A percentile compares a stretch with the other conserved stretches of the same genome.
Conservation (phyloP, 2,329 filamentous ascomycete species). For the Onygenales sp. region DNA sequence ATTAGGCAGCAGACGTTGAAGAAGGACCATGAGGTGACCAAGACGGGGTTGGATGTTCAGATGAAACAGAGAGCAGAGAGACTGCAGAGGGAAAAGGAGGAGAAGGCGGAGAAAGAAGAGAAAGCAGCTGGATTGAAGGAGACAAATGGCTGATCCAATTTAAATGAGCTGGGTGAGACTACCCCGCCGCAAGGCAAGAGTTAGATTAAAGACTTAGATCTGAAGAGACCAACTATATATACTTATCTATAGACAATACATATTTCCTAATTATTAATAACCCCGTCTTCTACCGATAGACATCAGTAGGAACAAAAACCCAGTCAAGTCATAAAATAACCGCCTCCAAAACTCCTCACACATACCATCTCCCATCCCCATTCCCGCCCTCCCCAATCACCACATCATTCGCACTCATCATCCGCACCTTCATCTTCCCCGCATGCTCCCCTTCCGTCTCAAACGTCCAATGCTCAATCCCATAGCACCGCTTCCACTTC, state of each 20-base stretch:
- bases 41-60: conserved; percentile 37
- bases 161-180: not conserved
- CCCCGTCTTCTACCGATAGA: not conserved
- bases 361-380: conserved; percentile 36
- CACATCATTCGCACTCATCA: conserved; percentile 41
- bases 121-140: conserved; percentile 4
- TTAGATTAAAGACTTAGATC: not conserved
- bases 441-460: conserved; percentile 27
- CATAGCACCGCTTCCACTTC: conserved; percentile 81
- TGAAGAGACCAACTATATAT: not conserved
- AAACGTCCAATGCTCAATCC: conserved; percentile 49
- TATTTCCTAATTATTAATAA: not conserved
- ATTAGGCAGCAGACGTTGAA: conserved; percentile 30
- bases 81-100: conserved; percentile 14
- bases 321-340: conserved; percentile 23
- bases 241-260: not conserved
- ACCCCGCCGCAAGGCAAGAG: not conserved
- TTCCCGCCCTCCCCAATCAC: conserved; percentile 33
- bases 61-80: conserved; percentile 31
- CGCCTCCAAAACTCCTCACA: conserved; percentile 28
- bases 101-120: conserved; percentile 8
- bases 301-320: not conserved
- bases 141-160: not conserved
- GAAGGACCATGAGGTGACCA: conserved; percentile 32
- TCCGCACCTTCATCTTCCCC: conserved; percentile 38